Evolutionary conservation across 2,329 filamentous ascomycete species (phyloP), one percentile per base, ranked within the genome.

Genomic region (Cladosporium oxysporum): DNA sequence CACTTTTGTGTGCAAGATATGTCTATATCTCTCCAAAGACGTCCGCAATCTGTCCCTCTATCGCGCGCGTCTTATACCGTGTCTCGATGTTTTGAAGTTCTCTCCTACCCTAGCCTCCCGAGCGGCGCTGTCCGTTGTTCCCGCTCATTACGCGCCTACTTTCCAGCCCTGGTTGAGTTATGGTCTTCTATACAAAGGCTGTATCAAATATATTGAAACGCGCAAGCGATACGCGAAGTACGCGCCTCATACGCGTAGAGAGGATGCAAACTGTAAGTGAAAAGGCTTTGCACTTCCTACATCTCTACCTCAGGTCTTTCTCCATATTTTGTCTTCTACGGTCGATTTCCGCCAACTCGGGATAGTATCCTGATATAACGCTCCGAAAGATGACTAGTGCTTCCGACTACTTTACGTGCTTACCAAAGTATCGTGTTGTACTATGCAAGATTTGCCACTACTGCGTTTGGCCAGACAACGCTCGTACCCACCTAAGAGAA

Each of bases 391-490:
- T 50, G 47, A 49, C 44, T 23, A 50, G 47, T 18, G 47, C 47
- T 50, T 26, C 16, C 8, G 37, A 49, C 21, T 49, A 31, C 37
- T 59, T 59, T 23, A 59, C 37, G n/a, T 47, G 35, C 35, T 31
- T 50, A 11, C 47, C 47, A 50, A 37, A 49, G 21, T 59, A 59
- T 26, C 11, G 21, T 26, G 35, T 49, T 14, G 23, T 47, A 37
- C 21, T 59, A 21, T 59, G 58, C 26, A 29, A 59, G 26, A 59
- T 47, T 12, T 59, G 58, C 37, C 58, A 59, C 37, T 59, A 59
- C 21, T 59, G 58, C 14, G 58, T 59, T 8, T 59, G 37, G 58
- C 58, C 58, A 59, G 58, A 59, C 31, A 49, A 59, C 23, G 37
- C 35, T 59, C 58, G 58, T 47, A 59, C 37, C 26, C 23, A 61